phyloP scores from a whole-genome alignment of 768 basidiomycete genomes.

The Suillus subluteus region DNA sequence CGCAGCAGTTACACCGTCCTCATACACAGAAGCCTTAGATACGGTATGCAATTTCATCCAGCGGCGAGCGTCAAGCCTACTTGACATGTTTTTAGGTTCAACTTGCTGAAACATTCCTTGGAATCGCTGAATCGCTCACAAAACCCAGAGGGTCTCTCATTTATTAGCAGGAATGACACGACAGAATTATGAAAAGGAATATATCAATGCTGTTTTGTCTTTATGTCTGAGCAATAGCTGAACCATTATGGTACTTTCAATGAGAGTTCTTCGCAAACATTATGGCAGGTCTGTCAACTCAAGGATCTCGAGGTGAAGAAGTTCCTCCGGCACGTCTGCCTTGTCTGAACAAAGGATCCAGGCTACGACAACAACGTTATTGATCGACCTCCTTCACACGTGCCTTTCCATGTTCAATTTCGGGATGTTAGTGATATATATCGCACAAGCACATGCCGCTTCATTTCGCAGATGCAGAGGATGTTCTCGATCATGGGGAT shows the following conservation, averaged over 20 bases:
- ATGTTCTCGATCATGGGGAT: neutral
- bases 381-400: neutral
- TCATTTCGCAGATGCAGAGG: neutral
- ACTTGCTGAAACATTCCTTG: conserved; percentile 60
- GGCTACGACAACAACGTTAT: neutral
- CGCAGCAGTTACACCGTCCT: conserved; percentile 38
- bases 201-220: neutral
- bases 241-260: neutral
- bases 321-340: neutral
- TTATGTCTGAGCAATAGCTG: neutral
- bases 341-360: neutral
- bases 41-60: conserved; percentile 39
- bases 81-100: conserved; percentile 41
- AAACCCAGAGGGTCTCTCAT: conserved; percentile 56
- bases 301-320: neutral
- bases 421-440: neutral
- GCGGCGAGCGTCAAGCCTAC: neutral
- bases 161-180: conserved; percentile 19
- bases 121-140: conserved; percentile 57
- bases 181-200: neutral
- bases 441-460: neutral
- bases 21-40: conserved; percentile 53
- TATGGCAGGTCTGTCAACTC: neutral
- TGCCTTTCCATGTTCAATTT: neutral
- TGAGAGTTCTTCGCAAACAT: neutral